Evolutionary conservation across 805 yeast genomes (phyloP).

Genomic region (Nematodospora valgi): DNA sequence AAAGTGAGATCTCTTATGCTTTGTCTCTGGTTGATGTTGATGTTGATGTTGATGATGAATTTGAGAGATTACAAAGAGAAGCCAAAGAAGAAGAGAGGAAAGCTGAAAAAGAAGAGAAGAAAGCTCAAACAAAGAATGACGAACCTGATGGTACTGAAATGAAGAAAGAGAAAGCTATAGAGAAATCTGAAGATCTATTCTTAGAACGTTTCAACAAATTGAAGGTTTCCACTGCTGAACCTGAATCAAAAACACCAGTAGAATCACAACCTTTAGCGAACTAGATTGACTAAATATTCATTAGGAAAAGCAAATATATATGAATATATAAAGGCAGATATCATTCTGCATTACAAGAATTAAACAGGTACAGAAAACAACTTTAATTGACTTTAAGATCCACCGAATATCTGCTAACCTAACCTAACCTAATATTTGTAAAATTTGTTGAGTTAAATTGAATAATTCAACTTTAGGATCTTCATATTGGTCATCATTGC

Average conservation of each 20-base stretch:
- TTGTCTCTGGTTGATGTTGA: conserved; percentile 17
- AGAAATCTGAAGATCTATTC: background rate
- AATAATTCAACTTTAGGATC: conserved; percentile 64
- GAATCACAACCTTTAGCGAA: no score
- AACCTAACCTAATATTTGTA: conserved; percentile 45
- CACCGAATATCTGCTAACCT: no score
- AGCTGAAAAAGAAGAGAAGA: conserved; percentile 2
- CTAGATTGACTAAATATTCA: no score
- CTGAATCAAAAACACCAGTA: no score
- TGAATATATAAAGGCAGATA: no score
- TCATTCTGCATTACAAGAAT: no score
- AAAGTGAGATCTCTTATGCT: conserved; percentile 26
- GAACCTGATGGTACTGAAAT: background rate
- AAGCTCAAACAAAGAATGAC: conserved; percentile 3
- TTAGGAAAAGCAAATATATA: no score
- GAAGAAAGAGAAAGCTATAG: conserved; percentile 2
- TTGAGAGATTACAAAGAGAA: conserved; percentile 11
- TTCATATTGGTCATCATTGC: conserved; percentile 42
- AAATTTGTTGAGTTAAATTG: conserved; percentile 64
- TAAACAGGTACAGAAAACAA: no score
- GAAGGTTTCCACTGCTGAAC: no score
- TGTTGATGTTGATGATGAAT: conserved; percentile 29
- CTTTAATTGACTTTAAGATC: no score
- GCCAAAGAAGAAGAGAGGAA: conserved; percentile 3
- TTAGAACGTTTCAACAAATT: background rate